Evolutionary conservation across 768 basidiomycete genomes (phyloP).

Genomic region (Rhodotorula kratochvilovae): DNA sequence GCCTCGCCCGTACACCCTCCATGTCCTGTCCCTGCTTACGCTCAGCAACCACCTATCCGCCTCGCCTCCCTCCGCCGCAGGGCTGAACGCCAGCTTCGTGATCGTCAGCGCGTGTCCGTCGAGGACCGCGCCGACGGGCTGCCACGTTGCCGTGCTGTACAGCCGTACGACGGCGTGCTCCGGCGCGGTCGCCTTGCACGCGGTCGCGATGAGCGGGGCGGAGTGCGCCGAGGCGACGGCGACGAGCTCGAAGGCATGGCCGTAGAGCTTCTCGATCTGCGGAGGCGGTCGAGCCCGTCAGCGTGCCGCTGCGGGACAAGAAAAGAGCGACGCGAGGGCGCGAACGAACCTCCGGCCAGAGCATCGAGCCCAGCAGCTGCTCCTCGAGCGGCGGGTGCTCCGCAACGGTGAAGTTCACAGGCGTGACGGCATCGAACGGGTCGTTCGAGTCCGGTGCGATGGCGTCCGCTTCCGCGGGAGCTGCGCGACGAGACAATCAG

Average conservation of each 20-base stretch:
- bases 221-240: slow-evolving; percentile 70
- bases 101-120: slow-evolving; percentile 82
- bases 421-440: slow-evolving; percentile 15
- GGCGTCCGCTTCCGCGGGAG: slow-evolving; percentile 19
- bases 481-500: neutral
- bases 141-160: slow-evolving; percentile 68
- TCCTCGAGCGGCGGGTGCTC: slow-evolving; percentile 67
- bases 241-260: slow-evolving; percentile 95
- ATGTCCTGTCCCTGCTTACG: slow-evolving; percentile 85
- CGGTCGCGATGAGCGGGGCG: slow-evolving; percentile 70
- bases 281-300: neutral
- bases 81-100: slow-evolving; percentile 83
- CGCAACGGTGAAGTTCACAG: slow-evolving; percentile 14
- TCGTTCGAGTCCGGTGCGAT: slow-evolving; percentile 24
- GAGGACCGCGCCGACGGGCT: slow-evolving; percentile 66
- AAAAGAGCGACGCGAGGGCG: too few species aligned
- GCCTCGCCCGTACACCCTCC: slow-evolving; percentile 66
- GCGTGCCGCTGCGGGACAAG: neutral
- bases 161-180: slow-evolving; percentile 87
- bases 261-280: slow-evolving; percentile 80
- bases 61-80: slow-evolving; percentile 34
- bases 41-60: slow-evolving; percentile 74
- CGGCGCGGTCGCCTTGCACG: slow-evolving; percentile 78
- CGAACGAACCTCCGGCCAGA: slow-evolving; percentile 79
- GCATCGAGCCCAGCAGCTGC: slow-evolving; percentile 75